Base-by-base conservation (phyloP, 352 stramenopile genomes). In the Phytopythium cucurbitacearum region DNA sequence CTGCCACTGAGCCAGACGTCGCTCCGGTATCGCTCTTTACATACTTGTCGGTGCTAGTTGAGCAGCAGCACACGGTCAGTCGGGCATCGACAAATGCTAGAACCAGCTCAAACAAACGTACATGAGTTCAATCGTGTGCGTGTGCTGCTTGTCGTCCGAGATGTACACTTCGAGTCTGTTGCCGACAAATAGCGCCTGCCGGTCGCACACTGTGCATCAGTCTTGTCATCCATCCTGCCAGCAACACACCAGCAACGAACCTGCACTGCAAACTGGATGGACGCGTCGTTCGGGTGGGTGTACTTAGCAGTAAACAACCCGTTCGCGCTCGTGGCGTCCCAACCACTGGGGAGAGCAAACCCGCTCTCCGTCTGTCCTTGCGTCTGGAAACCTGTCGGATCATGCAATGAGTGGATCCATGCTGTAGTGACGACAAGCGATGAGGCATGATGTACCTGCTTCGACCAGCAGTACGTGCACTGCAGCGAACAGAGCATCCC, bases 101-200 rank as follows among this genome's bases (percentile, higher is more conserved):
- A 8, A 16, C 5, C 1, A 51, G 1, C 4, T 28, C 13, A 21
- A 11, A 32, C 9, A 3, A 39, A 7, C 59, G 10, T 57, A 87
- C 81, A 64, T 85, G 28, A 94, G 57, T 59, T 90, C 81, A 38
- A 91, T 80, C 8, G 85, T 91, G 47, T 88, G 68, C 7, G 75
- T 88, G 53, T 83, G 68, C 8, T 86, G 56, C 47, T 79, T 73
- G 57, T 80, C 58, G 21, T 87, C 73, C 3, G 78, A 89, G 12
- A 94, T 59, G 61, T 91, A 91, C 40, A 91, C 66, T 53, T 91
- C 76, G 21, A 94, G 84, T 54, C 86, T 91, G 47, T 66, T 73
- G 21, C 77, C 73, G 41, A 94, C 77, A 54, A 87, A 89, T 39
- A 94, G 51, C 12, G 71, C 76, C 82, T 94, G 37, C 7, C 64